Base-by-base conservation (phyloP, 352 stramenopile genomes). In the Phytopythium ostracodes region DNA sequence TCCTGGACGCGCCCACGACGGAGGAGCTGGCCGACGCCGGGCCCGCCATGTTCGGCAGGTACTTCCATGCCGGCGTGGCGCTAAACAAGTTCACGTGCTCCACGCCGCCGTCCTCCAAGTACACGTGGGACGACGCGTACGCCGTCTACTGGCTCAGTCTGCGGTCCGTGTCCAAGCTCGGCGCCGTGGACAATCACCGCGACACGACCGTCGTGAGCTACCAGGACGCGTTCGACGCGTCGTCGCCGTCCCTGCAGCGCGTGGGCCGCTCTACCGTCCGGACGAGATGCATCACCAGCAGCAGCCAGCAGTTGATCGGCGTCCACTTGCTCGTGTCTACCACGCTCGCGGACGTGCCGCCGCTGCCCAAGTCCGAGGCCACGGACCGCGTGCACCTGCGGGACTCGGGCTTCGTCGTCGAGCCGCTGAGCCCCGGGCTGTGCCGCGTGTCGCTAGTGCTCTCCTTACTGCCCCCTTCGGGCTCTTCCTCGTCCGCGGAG, bases 131-230 rank as follows among this genome's bases (percentile, higher is more conserved):
- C 50, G 81, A 91, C 65, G 72, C 74, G 44, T 91, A 89, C 64
- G 69, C 68, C 9, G 81, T 91, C 59, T 76, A 88, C 46, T 91
- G 81, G 81, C 62, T 91, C 33, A 68, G 77, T 22, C 72, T 91
- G 44, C 75, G 76, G 35, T 62, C 65, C 11, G 67, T 78, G n/a
- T 62, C 73, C 10, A 75, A 69, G 29, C 59, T 77, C 27, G 66
- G 65, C 12, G 71, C 53, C 40, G 60, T 64, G 10, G 77, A 88
- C 35, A 81, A 75, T 58, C 56, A 63, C 42, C 70, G 73, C 50
- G 81, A 91, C 54, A 85, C 87, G 43, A 91, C 81, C 6, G 62
- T 88, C 2, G 81, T 84, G 17, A 75, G 68, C 63, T 91, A 88
- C 63, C 81, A 91, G 59, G 81, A 91, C 64, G 70, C 62, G 14